A percentile compares a stretch with the other conserved stretches of the same genome.
These are phyloP conservation scores for Trichosporon asahii DNA, from an alignment of 1,284 basidiomycete species.

Conservation along the genomic window DNA sequence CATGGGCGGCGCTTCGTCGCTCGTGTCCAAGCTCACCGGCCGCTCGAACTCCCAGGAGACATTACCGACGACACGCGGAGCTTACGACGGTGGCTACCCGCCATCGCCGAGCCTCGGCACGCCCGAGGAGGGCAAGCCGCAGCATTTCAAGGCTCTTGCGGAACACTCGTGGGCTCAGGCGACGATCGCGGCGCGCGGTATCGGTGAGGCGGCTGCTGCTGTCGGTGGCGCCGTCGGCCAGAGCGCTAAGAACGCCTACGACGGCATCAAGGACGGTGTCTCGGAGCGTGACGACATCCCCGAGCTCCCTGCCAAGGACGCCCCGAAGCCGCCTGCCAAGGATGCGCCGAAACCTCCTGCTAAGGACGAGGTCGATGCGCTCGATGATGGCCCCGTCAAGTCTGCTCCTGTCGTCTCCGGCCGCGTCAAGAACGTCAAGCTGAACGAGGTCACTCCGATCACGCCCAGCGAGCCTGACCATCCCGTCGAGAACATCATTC, in stretches of 20 bases:
- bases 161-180: constrained; percentile 47
- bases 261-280: constrained; percentile 18
- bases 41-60: constrained; percentile 3
- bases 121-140: constrained; percentile 5
- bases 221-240: constrained; percentile 40
- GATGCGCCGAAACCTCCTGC: not conserved
- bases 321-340: constrained; percentile 1
- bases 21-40: constrained; percentile 13
- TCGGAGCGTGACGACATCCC: constrained; percentile 1
- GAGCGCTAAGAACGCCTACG: constrained; percentile 41
- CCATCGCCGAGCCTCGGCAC: constrained; percentile 4
- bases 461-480: not conserved
- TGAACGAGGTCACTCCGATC: not conserved
- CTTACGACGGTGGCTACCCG: constrained; percentile 12
- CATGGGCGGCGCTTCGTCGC: constrained; percentile 12
- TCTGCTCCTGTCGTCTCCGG: not conserved
- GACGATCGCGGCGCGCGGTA: constrained; percentile 41
- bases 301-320: constrained; percentile 13
- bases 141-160: constrained; percentile 25
- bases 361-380: constrained; percentile 1
- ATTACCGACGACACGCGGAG: constrained; percentile 25
- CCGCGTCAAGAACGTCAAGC: constrained; percentile 10
- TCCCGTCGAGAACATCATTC: not conserved
- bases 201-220: constrained; percentile 37
- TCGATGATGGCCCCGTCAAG: not conserved